Evolutionary conservation across 345 rosid genomes (phyloP).

Genomic region (Lepidium aucheri): DNA sequence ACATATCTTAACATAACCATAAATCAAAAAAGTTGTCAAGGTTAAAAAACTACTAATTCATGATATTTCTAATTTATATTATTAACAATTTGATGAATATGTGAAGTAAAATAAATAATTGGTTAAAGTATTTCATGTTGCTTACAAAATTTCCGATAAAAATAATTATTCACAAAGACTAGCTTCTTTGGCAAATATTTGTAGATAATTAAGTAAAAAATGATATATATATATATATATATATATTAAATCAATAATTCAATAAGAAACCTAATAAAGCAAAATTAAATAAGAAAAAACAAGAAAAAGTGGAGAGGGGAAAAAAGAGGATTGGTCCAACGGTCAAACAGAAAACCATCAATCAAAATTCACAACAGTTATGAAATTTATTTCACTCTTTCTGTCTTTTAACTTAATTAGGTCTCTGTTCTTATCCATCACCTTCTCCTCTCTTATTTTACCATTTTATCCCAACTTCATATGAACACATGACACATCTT

Average conservation of each 20-base stretch:
- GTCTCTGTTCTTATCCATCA: conserved; percentile 20
- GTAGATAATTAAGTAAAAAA: too few species aligned
- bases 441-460: conserved; percentile 3
- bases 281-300: background rate
- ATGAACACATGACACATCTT: background rate
- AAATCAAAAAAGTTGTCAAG: background rate
- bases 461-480: conserved; percentile 16
- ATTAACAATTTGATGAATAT: background rate
- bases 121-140: background rate
- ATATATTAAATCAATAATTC: too few species aligned
- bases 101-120: background rate
- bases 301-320: background rate
- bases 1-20: background rate
- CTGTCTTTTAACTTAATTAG: conserved; percentile 28
- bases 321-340: conserved; percentile 28
- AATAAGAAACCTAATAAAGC: background rate
- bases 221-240: too few species aligned
- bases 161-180: too few species aligned
- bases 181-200: too few species aligned
- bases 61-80: too few species aligned
- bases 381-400: conserved; percentile 7
- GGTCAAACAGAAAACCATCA: conserved; percentile 33
- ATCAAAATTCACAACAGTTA: conserved; percentile 22
- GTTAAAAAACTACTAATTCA: too few species aligned
- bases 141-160: background rate